Percentiles rank a stretch among this genome's conserved stretches.
Conservation (phyloP, 495 filamentous ascomycete genomes). For the Penicillium desertorum region DNA sequence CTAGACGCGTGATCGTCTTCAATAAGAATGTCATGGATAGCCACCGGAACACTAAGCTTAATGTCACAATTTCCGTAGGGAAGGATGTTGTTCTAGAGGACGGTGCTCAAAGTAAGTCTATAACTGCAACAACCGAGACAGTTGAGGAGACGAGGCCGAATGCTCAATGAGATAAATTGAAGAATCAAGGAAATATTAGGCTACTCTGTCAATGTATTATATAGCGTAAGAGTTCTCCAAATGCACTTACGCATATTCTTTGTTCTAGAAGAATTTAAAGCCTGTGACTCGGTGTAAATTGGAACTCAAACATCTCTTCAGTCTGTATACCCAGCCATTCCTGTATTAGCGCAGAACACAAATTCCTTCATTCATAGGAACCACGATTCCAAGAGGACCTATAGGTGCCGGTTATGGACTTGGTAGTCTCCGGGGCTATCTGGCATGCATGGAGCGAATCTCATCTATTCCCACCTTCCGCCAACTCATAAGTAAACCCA, state of each 20-base stretch:
- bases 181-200: background rate
- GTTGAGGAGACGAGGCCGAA: background rate
- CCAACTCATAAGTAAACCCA: no score
- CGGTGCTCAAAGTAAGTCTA: constrained; percentile 15
- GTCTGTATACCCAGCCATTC: no score
- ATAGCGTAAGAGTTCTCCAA: background rate
- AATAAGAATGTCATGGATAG: constrained; percentile 41
- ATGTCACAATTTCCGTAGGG: constrained; percentile 16
- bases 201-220: no score
- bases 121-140: constrained; percentile 10
- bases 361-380: background rate
- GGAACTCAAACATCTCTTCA: background rate
- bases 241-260: background rate
- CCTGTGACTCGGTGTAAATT: background rate
- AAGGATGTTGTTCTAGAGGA: constrained; percentile 23
- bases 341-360: no score
- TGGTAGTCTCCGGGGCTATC: no score
- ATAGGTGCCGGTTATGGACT: no score
- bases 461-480: no score
- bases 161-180: no score
- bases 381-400: background rate
- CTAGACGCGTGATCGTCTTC: constrained; percentile 4
- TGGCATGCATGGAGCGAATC: no score
- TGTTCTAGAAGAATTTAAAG: background rate
- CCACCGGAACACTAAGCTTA: constrained; percentile 43